Percentiles rank a stretch among this genome's conserved stretches.
Conservation (phyloP, 2,329 filamentous ascomycete species). For the Davidsoniella neocaledoniae region DNA sequence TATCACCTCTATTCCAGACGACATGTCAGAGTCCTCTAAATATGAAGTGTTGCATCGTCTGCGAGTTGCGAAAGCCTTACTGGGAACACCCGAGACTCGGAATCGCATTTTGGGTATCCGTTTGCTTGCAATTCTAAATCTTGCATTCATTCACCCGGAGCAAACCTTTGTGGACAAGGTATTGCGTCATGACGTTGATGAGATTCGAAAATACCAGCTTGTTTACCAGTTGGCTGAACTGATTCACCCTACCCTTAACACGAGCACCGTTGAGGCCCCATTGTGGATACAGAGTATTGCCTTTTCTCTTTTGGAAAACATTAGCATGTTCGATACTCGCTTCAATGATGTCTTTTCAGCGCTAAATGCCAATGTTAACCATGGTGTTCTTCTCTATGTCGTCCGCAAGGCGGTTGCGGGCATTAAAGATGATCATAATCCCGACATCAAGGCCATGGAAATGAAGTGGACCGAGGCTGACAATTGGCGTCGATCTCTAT, state of each 20-base stretch:
- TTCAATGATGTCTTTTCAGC: constrained; percentile 71
- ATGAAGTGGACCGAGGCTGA: constrained; percentile 37
- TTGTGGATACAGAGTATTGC: constrained; percentile 67
- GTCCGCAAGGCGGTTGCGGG: constrained; percentile 79
- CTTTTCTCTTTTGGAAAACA: constrained; percentile 66
- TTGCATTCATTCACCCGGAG: constrained; percentile 80
- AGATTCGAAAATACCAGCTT: constrained; percentile 75
- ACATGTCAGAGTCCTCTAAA: constrained; percentile 53
- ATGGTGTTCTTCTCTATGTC: constrained; percentile 85
- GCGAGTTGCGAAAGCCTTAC: constrained; percentile 66
- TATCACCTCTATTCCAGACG: constrained; percentile 36
- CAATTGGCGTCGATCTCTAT: constrained; percentile 79
- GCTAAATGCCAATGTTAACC: constrained; percentile 90
- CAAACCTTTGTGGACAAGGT: constrained; percentile 71
- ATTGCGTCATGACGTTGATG: constrained; percentile 72
- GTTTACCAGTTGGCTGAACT: constrained; percentile 85
- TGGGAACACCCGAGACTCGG: constrained; percentile 45
- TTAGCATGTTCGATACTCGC: constrained; percentile 62
- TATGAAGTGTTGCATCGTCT: constrained; percentile 79
- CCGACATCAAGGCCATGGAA: constrained; percentile 2
- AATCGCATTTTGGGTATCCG: constrained; percentile 66
- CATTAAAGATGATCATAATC: constrained; percentile 40
- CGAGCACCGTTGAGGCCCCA: constrained; percentile 46
- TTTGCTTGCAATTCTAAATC: constrained; percentile 72
- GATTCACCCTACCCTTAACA: constrained; percentile 64